Conservation (phyloP, 257 asterid species). For the Fraxinus quadrangulata region DNA sequence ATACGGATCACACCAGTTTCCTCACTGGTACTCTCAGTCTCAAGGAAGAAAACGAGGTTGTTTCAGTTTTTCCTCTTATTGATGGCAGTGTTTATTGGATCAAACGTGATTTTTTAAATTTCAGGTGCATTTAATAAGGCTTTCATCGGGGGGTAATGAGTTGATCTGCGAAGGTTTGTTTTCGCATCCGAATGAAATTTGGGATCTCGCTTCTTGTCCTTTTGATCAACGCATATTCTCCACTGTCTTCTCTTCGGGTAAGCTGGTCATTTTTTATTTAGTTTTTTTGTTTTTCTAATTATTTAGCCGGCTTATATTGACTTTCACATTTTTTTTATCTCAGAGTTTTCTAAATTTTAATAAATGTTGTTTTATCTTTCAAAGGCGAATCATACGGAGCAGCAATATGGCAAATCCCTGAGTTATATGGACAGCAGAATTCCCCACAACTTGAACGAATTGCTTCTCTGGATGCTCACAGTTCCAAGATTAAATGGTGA, state of each 20-base stretch:
- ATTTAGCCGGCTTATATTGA: conserved; percentile 13
- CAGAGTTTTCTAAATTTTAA: background rate
- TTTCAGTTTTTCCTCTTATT: background rate
- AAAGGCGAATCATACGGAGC: conserved; percentile 90
- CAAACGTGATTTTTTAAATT: conserved; percentile 23
- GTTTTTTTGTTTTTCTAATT: background rate
- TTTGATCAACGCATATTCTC: conserved; percentile 94
- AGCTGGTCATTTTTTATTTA: background rate
- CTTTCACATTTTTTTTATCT: conserved; percentile 11
- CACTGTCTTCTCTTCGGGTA: conserved; percentile 88
- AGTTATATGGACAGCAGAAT: conserved; percentile 90
- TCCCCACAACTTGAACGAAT: conserved; percentile 86
- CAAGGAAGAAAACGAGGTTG: conserved; percentile 97
- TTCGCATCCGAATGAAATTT: conserved; percentile 87
- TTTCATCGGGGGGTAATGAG: conserved; percentile 72
- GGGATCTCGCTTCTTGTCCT: conserved; percentile 97
- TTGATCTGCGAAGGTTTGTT: conserved; percentile 93
- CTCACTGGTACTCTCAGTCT: conserved; percentile 94
- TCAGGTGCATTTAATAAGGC: conserved; percentile 91
- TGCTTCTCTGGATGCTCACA: conserved; percentile 81
- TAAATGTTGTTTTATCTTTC: conserved; percentile 16
- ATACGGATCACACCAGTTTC: conserved; percentile 94
- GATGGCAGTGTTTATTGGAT: conserved; percentile 24
- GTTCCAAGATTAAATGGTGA: conserved; percentile 80
- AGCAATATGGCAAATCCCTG: conserved; percentile 95